A percentile compares a stretch with the other conserved stretches of the same genome.
Evolutionary conservation across 1,284 basidiomycete genomes (phyloP).

Genomic region (Ceratobasidium sp.): DNA sequence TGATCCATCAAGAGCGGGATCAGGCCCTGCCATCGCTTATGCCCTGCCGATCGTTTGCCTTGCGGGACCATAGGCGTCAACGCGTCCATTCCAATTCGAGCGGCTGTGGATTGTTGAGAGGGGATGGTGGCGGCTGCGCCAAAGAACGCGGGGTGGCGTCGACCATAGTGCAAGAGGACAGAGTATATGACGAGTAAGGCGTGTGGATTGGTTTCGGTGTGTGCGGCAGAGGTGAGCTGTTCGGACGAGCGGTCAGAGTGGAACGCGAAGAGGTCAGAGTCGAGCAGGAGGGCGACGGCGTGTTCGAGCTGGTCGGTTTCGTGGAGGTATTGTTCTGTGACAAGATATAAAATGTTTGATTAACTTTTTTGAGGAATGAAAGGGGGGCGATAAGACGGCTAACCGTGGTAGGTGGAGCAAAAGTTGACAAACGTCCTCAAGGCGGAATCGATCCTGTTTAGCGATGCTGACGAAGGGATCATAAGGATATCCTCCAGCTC

Average conservation of each 20-base stretch:
- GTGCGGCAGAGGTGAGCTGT: slow-evolving; percentile 76
- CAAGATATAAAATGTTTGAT: not conserved
- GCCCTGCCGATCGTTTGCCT: slow-evolving; percentile 52
- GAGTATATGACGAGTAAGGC: slow-evolving; percentile 85
- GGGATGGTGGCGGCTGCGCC: slow-evolving; percentile 62
- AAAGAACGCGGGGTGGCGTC: slow-evolving; percentile 76
- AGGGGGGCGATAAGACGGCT: slow-evolving; percentile 54
- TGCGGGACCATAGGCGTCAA: slow-evolving; percentile 39
- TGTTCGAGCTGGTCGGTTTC: slow-evolving; percentile 84
- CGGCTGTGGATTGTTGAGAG: not conserved
- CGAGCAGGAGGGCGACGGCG: slow-evolving; percentile 79
- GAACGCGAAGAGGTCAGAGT: slow-evolving; percentile 87
- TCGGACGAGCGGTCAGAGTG: slow-evolving; percentile 93
- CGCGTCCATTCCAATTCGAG: slow-evolving; percentile 23
- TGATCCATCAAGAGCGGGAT: slow-evolving; percentile 87
- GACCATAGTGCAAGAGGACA: slow-evolving; percentile 82
- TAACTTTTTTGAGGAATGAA: no score
- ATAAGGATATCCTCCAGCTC: slow-evolving; percentile 88
- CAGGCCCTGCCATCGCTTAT: slow-evolving; percentile 86
- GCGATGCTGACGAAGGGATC: slow-evolving; percentile 72
- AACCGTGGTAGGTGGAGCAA: slow-evolving; percentile 88
- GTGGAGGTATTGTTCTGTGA: slow-evolving; percentile 84
- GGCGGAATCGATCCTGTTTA: slow-evolving; percentile 82
- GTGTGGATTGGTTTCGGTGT: slow-evolving; percentile 88
- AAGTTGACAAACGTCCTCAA: slow-evolving; percentile 82